phyloP scores from a whole-genome alignment of 2,329 filamentous ascomycete genomes.

The Hymenoscyphus linearis region DNA sequence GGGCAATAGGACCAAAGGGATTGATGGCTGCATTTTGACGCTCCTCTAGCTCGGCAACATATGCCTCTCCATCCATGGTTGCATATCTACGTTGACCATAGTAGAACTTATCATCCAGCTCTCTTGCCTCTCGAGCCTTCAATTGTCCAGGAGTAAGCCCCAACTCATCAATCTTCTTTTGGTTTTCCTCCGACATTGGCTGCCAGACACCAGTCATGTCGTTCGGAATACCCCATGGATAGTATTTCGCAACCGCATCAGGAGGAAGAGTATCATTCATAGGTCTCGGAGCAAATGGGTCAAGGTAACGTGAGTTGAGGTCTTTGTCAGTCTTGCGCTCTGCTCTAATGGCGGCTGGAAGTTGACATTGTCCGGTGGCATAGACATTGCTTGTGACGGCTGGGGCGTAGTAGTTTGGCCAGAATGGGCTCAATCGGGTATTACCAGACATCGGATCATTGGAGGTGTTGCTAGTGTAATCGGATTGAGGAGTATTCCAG shows the following conservation, averaged over 20 bases:
- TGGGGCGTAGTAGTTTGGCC: slow-evolving; percentile 5
- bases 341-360: neutral
- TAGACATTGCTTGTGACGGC: slow-evolving; percentile 1
- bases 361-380: neutral
- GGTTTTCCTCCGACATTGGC: slow-evolving; percentile 15
- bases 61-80: slow-evolving; percentile 24
- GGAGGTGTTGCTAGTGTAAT: neutral
- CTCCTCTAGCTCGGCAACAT: slow-evolving; percentile 19
- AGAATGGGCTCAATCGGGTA: slow-evolving; percentile 1
- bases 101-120: slow-evolving; percentile 28
- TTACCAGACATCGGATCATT: neutral
- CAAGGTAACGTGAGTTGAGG: neutral
- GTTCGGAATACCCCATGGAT: slow-evolving; percentile 25
- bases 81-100: slow-evolving; percentile 25
- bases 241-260: slow-evolving; percentile 24
- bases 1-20: slow-evolving; percentile 17
- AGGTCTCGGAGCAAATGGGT: slow-evolving; percentile 7
- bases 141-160: slow-evolving; percentile 5
- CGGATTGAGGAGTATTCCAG: slow-evolving; percentile 4
- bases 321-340: neutral
- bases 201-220: slow-evolving; percentile 21
- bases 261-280: slow-evolving; percentile 27
- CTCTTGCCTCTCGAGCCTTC: slow-evolving; percentile 10
- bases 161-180: slow-evolving; percentile 10
- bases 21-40: slow-evolving; percentile 5